phyloP scores from a whole-genome alignment of 2,329 filamentous ascomycete genomes.

The Biscogniauxia sp. region DNA sequence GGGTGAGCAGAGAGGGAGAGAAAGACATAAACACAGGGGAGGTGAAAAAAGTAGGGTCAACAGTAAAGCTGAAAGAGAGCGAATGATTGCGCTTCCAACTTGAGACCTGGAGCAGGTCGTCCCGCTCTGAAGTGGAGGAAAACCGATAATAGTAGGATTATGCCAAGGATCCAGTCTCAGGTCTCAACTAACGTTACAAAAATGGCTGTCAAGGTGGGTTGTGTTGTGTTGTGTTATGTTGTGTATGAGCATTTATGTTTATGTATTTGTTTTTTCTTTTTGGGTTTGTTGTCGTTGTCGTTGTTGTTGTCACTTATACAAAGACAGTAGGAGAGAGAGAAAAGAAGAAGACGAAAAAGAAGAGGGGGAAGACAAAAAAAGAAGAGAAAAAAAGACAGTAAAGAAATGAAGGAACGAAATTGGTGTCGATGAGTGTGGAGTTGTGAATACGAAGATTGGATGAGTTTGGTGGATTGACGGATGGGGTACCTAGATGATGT shows the following conservation, averaged over 20 bases:
- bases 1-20: background rate
- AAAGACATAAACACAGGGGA: constrained; percentile 10
- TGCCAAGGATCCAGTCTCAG: background rate
- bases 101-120: background rate
- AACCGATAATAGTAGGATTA: background rate
- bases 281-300: too few species aligned
- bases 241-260: background rate
- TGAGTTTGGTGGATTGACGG: background rate
- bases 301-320: background rate
- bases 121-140: background rate
- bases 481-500: background rate
- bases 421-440: background rate
- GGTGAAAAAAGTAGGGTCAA: background rate
- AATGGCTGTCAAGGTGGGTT: too few species aligned
- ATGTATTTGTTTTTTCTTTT: too few species aligned
- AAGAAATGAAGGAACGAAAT: too few species aligned
- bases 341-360: background rate
- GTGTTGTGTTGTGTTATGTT: too few species aligned
- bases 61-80: background rate
- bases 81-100: background rate
- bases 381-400: background rate
- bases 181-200: background rate
- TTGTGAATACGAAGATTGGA: background rate
- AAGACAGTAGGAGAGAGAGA: background rate
- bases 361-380: background rate